A percentile compares a stretch with the other conserved stretches of the same genome.
phyloP scores from a whole-genome alignment of 495 filamentous ascomycete genomes.

The Monascus purpureus region DNA sequence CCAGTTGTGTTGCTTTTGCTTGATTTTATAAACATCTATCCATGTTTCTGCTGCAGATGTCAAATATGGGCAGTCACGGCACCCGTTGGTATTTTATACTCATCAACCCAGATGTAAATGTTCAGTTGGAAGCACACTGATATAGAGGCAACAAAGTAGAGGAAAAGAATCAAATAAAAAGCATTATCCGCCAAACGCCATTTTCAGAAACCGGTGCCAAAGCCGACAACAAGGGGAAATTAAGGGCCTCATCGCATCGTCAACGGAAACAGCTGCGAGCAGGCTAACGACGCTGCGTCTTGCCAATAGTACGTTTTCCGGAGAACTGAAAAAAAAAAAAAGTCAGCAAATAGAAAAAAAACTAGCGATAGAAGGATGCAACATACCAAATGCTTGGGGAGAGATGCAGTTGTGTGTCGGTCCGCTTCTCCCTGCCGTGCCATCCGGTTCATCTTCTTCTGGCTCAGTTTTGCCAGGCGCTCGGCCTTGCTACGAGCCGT shows the following conservation, averaged over 20 bases:
- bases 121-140: background rate
- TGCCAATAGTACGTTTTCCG: slow-evolving; percentile 45
- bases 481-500: slow-evolving; percentile 62
- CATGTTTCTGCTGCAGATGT: no score
- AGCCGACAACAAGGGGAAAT: slow-evolving; percentile 23
- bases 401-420: slow-evolving; percentile 66
- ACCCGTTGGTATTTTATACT: background rate
- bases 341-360: slow-evolving; percentile 7
- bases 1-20: no score
- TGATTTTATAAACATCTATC: no score
- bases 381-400: slow-evolving; percentile 87
- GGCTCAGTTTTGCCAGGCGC: slow-evolving; percentile 68
- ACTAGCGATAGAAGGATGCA: background rate
- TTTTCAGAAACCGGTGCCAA: slow-evolving; percentile 20
- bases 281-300: slow-evolving; percentile 40
- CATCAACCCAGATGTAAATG: background rate
- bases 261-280: background rate
- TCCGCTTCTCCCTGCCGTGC: slow-evolving; percentile 93
- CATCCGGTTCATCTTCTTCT: slow-evolving; percentile 98
- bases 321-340: slow-evolving; percentile 28
- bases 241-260: slow-evolving; percentile 5
- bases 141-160: slow-evolving; percentile 6
- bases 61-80: no score
- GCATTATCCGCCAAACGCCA: slow-evolving; percentile 23
- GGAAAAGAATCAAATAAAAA: no score